These are phyloP conservation scores for Buxus sempervirens DNA, from an alignment of 164 flowering plant species.

Conservation along the genomic window DNA sequence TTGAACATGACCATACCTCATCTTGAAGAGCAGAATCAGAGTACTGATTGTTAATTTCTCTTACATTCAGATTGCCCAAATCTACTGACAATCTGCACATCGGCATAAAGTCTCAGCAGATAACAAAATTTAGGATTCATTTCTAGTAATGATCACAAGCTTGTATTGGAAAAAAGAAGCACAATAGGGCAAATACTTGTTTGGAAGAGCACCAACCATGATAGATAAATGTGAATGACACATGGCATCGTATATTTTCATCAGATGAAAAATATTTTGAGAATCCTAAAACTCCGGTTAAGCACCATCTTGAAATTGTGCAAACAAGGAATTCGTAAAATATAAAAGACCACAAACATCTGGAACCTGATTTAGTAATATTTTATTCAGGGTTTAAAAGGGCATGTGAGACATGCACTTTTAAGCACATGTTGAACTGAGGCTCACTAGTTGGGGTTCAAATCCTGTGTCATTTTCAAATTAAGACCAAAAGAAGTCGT, in stretches of 20 bases:
- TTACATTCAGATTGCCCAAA: slow-evolving; percentile 48
- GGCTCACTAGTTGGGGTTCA: too few species aligned
- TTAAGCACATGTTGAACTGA: too few species aligned
- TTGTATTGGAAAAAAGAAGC: neutral
- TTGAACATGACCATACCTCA: slow-evolving; percentile 46
- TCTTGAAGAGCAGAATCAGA: slow-evolving; percentile 71
- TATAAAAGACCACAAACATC: neutral
- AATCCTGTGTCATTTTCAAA: too few species aligned
- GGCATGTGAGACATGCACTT: too few species aligned
- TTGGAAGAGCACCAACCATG: neutral
- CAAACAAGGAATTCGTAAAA: neutral
- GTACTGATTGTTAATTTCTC: slow-evolving; percentile 35
- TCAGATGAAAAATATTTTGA: too few species aligned
- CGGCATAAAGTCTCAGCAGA: neutral
- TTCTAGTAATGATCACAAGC: slow-evolving; percentile 2
- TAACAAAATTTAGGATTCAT: neutral
- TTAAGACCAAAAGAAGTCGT: too few species aligned
- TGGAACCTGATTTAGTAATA: neutral
- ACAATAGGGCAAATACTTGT: neutral
- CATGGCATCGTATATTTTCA: neutral
- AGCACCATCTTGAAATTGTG: neutral
- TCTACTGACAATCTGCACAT: slow-evolving; percentile 56
- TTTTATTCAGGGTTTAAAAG: neutral
- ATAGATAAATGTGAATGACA: too few species aligned
- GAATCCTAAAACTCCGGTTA: neutral